Conservation (phyloP, 1,139 yeast genomes). For the Saccharomycopsis crataegensis region DNA sequence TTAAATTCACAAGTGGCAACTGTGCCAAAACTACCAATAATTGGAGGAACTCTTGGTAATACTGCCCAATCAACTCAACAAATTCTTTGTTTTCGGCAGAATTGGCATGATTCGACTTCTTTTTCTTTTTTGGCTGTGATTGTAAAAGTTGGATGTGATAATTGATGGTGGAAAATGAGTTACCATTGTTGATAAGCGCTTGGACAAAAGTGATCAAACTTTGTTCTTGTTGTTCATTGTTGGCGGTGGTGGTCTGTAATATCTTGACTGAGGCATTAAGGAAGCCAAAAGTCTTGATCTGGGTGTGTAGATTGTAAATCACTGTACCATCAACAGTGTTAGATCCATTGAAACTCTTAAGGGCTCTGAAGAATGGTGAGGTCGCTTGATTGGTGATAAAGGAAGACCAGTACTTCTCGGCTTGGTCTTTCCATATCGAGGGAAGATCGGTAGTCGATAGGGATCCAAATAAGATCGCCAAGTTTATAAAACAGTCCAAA, state of each 20-base stretch:
- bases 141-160: neutral
- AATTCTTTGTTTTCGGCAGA: conserved; percentile 10
- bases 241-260: neutral
- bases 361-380: neutral
- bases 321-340: neutral
- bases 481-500: conserved; percentile 16
- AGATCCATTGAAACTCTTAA: neutral
- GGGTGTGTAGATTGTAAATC: conserved; percentile 4
- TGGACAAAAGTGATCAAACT: neutral
- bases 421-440: conserved; percentile 5
- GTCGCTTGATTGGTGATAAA: neutral
- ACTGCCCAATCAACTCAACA: conserved; percentile 1
- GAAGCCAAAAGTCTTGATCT: conserved; percentile 5
- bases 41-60: conserved; percentile 8
- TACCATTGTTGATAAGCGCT: neutral
- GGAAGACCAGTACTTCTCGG: conserved; percentile 3
- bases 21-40: conserved; percentile 6
- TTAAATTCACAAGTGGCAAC: conserved; percentile 5
- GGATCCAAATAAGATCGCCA: conserved; percentile 11
- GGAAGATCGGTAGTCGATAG: conserved; percentile 7
- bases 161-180: neutral
- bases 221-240: neutral
- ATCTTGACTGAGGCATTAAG: conserved; percentile 7
- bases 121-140: conserved; percentile 2
- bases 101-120: conserved; percentile 1